Base-by-base conservation (phyloP, 768 basidiomycete genomes). In the Lyophyllum semitale region DNA sequence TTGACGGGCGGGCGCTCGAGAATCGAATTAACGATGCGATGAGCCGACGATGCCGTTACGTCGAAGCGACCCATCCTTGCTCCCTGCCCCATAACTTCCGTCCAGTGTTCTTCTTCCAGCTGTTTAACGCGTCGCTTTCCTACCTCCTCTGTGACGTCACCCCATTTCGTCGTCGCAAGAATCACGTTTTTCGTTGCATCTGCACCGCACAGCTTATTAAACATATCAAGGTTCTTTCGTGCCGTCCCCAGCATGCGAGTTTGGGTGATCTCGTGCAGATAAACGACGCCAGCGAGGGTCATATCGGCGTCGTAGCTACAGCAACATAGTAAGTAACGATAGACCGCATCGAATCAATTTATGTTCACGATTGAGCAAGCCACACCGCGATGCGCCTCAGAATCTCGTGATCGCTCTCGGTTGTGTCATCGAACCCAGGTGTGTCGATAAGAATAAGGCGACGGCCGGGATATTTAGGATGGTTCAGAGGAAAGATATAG, bases 401-500 rank as follows among this genome's bases (percentile, higher is more conserved):
- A 22, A 66, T 63, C 33, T 60, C 60, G 8, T 43, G n/a, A 29
- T 66, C 62, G 8, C 52, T 48, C 18, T 30, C 18, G 32, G 35
- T 48, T 1, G 64, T 63, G 49, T 63, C 59, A 33, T 66, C 64
- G 29, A 66, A 66, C 7, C 64, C 64, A n/a, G 64, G 64, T 1
- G 64, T 66, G 32, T 66, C 64, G 12, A 66, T 43, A 3, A 66
- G 23, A 35, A 64, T 51, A 18, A 64, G 29, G 4, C 63, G 60
- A 11, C 54, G 53, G n/a, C 41, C 43, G 0, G 42, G 26, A 35
- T 45, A 18, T 40, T 52, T 15, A 1, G 55, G 40, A 40, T 57
- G 49, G n/a, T n/a, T n/a, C n/a, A n/a, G n/a, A 12, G 43, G 50
- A 4, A 55, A 2, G 22, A 58, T 29, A 37, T 48, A 46, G n/a